Evolutionary conservation across 2,329 filamentous ascomycete genomes (phyloP).

Genomic region (Endocalyx cinctus): DNA sequence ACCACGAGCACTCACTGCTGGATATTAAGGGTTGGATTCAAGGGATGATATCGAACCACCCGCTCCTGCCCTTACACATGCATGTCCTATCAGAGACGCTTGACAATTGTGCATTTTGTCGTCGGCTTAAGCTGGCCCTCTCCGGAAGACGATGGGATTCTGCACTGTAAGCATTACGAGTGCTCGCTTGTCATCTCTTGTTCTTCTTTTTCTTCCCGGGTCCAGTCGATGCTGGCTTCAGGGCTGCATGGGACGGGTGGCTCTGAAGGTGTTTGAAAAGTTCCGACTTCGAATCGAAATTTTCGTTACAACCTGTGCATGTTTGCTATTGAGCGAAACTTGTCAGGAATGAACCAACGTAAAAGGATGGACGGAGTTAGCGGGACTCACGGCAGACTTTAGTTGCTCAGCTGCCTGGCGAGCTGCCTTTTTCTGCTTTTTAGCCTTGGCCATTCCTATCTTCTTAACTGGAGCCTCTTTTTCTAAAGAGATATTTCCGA

Average conservation of each 20-base stretch:
- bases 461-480: constrained; percentile 30
- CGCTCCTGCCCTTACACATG: too few relatives aligned
- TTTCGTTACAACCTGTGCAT: constrained; percentile 41
- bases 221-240: constrained; percentile 24
- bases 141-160: too few relatives aligned
- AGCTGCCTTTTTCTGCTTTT: constrained; percentile 44
- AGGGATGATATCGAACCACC: constrained; percentile 2
- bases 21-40: constrained; percentile 10
- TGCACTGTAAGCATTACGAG: too few relatives aligned
- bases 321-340: too few relatives aligned
- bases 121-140: too few relatives aligned
- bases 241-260: constrained; percentile 55
- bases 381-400: constrained; percentile 13
- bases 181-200: not conserved
- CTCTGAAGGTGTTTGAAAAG: constrained; percentile 71
- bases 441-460: constrained; percentile 46
- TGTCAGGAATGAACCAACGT: constrained; percentile 11
- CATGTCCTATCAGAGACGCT: too few relatives aligned
- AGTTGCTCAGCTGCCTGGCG: constrained; percentile 32
- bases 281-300: constrained; percentile 59
- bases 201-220: constrained; percentile 34
- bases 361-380: too few relatives aligned
- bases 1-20: constrained; percentile 13
- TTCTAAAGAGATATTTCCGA: constrained; percentile 24
- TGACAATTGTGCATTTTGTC: too few relatives aligned